Conservation (phyloP, 2,329 filamentous ascomycete species). For the Phialemonium atrogriseum region DNA sequence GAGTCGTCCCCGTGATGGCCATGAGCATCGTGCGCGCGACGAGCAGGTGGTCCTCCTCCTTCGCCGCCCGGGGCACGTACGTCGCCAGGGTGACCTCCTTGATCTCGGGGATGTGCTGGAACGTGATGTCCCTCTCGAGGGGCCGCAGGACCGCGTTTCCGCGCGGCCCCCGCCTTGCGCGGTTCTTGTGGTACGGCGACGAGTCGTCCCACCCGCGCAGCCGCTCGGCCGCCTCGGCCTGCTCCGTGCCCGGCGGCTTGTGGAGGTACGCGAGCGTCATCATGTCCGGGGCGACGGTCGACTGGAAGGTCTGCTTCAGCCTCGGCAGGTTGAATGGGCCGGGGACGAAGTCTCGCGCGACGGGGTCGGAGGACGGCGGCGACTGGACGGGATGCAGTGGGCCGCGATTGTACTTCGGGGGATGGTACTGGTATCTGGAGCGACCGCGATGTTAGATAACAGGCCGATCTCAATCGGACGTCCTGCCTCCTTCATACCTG, state of each 20-base stretch:
- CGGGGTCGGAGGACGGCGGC: constrained; percentile 75
- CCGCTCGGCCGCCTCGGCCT: constrained; percentile 47
- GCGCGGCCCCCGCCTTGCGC: constrained; percentile 74
- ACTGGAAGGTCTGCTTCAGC: constrained; percentile 82
- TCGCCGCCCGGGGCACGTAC: constrained; percentile 59
- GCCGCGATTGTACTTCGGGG: constrained; percentile 90
- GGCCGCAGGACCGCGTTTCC: constrained; percentile 66
- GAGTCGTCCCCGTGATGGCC: constrained; percentile 72
- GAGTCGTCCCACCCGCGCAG: constrained; percentile 81
- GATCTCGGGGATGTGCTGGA: constrained; percentile 78
- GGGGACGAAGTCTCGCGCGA: constrained; percentile 79
- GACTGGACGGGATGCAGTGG: constrained; percentile 89
- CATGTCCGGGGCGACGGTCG: constrained; percentile 78
- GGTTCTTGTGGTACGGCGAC: constrained; percentile 90
- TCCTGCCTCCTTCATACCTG: constrained; percentile 25
- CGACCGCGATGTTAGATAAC: constrained; percentile 12
- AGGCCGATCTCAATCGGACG: constrained; percentile 5
- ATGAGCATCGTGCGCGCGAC: constrained; percentile 79
- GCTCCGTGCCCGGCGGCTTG: constrained; percentile 65
- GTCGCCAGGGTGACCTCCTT: constrained; percentile 73
- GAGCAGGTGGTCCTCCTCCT: constrained; percentile 68
- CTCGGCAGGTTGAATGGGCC: constrained; percentile 86
- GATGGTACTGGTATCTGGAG: constrained; percentile 82
- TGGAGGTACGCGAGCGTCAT: constrained; percentile 86
- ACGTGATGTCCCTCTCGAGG: constrained; percentile 66